A percentile compares a stretch with the other conserved stretches of the same genome.
Evolutionary conservation across 2,329 filamentous ascomycete genomes (phyloP).

Genomic region (Fusarium torreyae): DNA sequence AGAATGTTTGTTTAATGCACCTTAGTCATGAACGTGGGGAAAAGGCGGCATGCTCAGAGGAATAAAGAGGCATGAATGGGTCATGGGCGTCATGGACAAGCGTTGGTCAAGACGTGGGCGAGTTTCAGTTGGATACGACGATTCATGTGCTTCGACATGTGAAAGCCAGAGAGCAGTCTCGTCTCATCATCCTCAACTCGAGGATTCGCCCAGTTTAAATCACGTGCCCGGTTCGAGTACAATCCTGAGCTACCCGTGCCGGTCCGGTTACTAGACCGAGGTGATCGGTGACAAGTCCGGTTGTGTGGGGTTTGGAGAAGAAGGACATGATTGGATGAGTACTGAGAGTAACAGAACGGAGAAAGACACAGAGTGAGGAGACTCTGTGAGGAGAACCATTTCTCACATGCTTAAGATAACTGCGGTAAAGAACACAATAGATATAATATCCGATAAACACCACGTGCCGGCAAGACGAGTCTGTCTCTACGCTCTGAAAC

Average conservation of each 20-base stretch:
- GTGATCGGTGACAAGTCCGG: slow-evolving; percentile 43
- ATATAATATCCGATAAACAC: background rate
- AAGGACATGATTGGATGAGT: slow-evolving; percentile 23
- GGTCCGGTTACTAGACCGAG: slow-evolving; percentile 40
- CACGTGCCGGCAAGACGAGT: slow-evolving; percentile 15
- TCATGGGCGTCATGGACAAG: slow-evolving; percentile 32
- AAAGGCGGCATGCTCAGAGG: slow-evolving; percentile 32
- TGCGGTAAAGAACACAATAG: background rate
- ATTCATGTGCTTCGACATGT: slow-evolving; percentile 41
- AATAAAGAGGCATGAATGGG: slow-evolving; percentile 3
- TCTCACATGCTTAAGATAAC: slow-evolving; percentile 33
- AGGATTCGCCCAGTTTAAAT: slow-evolving; percentile 1
- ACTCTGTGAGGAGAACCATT: slow-evolving; percentile 13
- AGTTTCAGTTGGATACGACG: slow-evolving; percentile 13
- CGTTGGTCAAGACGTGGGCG: slow-evolving; percentile 17
- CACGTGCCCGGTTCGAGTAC: slow-evolving; percentile 21
- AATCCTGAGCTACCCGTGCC: background rate
- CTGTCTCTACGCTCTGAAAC: slow-evolving; percentile 2
- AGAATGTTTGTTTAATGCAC: slow-evolving; percentile 20
- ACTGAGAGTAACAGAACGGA: background rate
- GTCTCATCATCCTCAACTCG: background rate
- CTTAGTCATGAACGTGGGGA: slow-evolving; percentile 39
- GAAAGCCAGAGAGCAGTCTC: slow-evolving; percentile 21
- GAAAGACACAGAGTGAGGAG: slow-evolving; percentile 16
- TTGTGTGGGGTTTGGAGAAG: slow-evolving; percentile 39